Evolutionary conservation across 2,329 filamentous ascomycete species (phyloP), one percentile per base, ranked within the genome.

Genomic region (Monosporascus sp.): DNA sequence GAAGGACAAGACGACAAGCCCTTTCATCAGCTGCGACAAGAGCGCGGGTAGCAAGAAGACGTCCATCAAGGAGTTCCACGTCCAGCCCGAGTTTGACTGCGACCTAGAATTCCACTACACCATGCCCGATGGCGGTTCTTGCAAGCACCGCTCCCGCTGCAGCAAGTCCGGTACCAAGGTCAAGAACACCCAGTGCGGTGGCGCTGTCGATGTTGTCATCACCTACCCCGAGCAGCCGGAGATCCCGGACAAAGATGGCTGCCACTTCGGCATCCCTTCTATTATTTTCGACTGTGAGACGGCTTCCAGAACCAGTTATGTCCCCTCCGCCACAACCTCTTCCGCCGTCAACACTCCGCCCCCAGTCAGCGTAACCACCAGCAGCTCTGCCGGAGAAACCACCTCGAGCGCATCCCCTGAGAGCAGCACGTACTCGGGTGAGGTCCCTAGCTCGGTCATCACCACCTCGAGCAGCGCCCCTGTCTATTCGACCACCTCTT

Each of bases 111-210:
- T 96, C 76, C 81, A 89, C 77, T 97, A 93, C 74, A 80, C 78
- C 65, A 96, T 97, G 91, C 80, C 84, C 2, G 89, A 93, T 69
- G 89, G 89, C 62, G 86, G 83, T 16, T 82, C 72, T 55, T 97
- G 93, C 85, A 93, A 89, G 76, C 88, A 95, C 64, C 84, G 82
- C 58, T 76, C 81, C 60, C 67, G 78, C 50, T 95, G 90, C 81
- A 82, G 78, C 59, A 75, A 79, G 52, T 75, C 78, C 17, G 89
- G 89, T 64, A 86, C 84, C 54, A 81, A 80, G 47, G 78, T 97
- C 64, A 74, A 83, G 73, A 97, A 97, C 81, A 83, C 77, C 56
- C 91, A 97, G 79, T 97, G 93, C 70, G 93, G 91, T 82, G 92
- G 92, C 72, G 92, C 93, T 60, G 90, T 81, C 68, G 85, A 84